Evolutionary conservation across 1,139 yeast genomes (phyloP), one percentile per base, ranked within the genome.

Genomic region (Nakaseomyces kungkrabaensis): DNA sequence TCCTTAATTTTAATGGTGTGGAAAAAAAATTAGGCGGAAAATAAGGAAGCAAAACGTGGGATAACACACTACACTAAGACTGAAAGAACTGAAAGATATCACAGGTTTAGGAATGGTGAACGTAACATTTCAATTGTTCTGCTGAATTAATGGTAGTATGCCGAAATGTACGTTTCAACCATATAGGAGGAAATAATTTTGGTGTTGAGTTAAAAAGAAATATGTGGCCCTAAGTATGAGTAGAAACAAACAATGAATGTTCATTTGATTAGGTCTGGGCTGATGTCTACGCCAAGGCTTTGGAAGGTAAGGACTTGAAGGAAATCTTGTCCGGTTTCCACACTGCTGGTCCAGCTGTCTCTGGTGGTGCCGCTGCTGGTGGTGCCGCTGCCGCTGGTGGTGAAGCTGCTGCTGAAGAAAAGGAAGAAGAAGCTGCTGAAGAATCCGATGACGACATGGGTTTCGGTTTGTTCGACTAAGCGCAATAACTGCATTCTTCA

Each of bases 301-400:
- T 92, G 70, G 95, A 85, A 75, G 97, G 97, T 73, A 86, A 87
- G 80, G 82, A 90, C 82, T 77, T 92, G 73, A 90, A 90, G 82
- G 90, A 86, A 69, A 78, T 88, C 72, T 79, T 87, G 72, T 79
- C 82, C 75, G 83, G 87, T 71, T 79, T 87, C 75, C 82, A 87
- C 68, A 73, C 79, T 61, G 82, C 79, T 65, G 80, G 84, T 65
- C 75, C 85, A 62, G 78, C 82, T 64, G 75, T 82, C 57, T 77
- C 79, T 58, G 74, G 78, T 58, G 76, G 75, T 60, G 77, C 76
- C 60, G 77, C 75, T 62, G 76, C 76, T 60, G 77, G 76, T 59
- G 78, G 76, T 62, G 78, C 74, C 61, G 78, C 75, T 59, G 76
- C 79, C 63, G 83, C 78, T 65, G 81, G 77, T 64, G 82, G 76